phyloP scores from a whole-genome alignment of 306 rosid species.

The Castanea crenata region DNA sequence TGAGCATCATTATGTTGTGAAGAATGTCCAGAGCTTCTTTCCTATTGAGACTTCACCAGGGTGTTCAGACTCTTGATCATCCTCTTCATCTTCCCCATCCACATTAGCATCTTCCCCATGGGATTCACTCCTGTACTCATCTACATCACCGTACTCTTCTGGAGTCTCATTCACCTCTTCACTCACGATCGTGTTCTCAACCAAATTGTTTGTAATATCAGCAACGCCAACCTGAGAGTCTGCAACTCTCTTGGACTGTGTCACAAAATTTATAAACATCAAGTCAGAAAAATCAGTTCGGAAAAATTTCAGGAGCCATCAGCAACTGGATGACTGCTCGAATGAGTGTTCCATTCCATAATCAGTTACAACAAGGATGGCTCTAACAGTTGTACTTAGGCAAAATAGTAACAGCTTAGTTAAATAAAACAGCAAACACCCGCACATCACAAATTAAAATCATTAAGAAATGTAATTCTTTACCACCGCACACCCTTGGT shows the following conservation, averaged over 20 bases:
- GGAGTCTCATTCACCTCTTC: conserved; percentile 91
- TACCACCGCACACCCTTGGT: no score
- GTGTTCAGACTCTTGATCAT: conserved; percentile 48
- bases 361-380: neutral
- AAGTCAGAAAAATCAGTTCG: neutral
- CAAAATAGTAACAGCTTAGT: neutral
- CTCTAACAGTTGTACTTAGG: neutral
- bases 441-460: neutral
- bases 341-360: neutral
- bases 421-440: conserved; percentile 1
- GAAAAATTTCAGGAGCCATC: neutral
- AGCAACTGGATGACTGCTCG: neutral
- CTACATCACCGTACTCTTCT: conserved; percentile 32
- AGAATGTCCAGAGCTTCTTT: conserved; percentile 83
- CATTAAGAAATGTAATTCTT: no score
- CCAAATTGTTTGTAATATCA: conserved; percentile 30
- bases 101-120: conserved; percentile 39
- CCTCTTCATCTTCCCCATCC: conserved; percentile 37
- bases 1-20: conserved; percentile 56
- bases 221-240: conserved; percentile 39
- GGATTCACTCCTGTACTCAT: conserved; percentile 56
- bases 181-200: conserved; percentile 45
- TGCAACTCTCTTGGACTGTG: conserved; percentile 57
- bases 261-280: neutral
- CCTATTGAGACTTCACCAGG: conserved; percentile 87